Conservation (phyloP, 306 rosid species). For the Cyclanthera cordifolia region DNA sequence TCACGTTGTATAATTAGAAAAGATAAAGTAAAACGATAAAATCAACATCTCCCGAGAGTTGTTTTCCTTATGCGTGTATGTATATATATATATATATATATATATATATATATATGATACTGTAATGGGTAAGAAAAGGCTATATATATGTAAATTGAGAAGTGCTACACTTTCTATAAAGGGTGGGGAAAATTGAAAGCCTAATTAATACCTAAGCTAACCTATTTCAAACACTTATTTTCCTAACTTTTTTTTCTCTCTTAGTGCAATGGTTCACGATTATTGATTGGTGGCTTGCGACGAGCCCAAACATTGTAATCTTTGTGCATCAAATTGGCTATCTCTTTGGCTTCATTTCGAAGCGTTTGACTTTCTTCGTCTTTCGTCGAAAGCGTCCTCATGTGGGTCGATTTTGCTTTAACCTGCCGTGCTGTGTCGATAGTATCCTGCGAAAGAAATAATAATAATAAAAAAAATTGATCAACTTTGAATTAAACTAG, state of each 20-base stretch:
- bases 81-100: slow-evolving; percentile 4
- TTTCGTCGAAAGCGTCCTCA: neutral
- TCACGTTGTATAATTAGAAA: neutral
- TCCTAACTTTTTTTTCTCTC: neutral
- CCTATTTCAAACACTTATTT: neutral
- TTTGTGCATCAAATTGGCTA: slow-evolving; percentile 16
- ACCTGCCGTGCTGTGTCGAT: neutral
- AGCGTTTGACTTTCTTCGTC: neutral
- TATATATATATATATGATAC: slow-evolving; percentile 1
- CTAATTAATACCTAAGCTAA: neutral
- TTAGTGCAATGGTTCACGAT: slow-evolving; percentile 10
- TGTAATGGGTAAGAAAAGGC: neutral
- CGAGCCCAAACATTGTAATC: slow-evolving; percentile 13
- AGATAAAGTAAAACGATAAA: neutral
- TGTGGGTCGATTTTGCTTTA: neutral
- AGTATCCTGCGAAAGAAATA: neutral
- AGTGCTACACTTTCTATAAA: slow-evolving; percentile 3
- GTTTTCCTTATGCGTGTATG: neutral
- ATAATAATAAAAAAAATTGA: too few species aligned
- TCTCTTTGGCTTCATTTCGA: slow-evolving; percentile 6
- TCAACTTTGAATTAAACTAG: neutral
- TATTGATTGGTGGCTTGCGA: slow-evolving; percentile 13
- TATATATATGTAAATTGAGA: neutral
- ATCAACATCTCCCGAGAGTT: neutral
- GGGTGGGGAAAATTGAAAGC: slow-evolving; percentile 5